Conservation (phyloP, 257 asterid species). For the Scutellaria barbata region DNA sequence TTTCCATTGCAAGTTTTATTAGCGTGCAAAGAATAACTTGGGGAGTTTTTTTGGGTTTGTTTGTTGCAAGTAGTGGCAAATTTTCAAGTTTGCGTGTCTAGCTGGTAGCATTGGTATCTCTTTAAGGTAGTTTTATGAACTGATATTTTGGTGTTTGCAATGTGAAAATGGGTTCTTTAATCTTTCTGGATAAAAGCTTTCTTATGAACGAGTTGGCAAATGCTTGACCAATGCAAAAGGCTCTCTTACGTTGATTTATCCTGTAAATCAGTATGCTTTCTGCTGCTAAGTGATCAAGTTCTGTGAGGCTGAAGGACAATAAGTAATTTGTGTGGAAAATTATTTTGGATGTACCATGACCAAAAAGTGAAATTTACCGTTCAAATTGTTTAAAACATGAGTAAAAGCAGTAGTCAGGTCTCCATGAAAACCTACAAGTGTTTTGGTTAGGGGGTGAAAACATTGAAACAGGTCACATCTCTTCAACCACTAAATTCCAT, state of each 20-base stretch:
- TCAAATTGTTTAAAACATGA: neutral
- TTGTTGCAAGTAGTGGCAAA: conserved; percentile 22
- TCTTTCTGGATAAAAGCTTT: conserved; percentile 14
- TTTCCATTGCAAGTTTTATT: conserved; percentile 7
- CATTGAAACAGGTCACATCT: neutral
- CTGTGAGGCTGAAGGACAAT: neutral
- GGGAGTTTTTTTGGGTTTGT: conserved; percentile 3
- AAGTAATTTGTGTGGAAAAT: neutral
- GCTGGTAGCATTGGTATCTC: neutral
- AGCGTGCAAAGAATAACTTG: conserved; percentile 3
- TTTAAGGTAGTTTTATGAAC: neutral
- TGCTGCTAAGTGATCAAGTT: conserved; percentile 8
- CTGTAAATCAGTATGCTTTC: neutral
- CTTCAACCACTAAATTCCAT: conserved; percentile 18
- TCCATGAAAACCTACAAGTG: neutral
- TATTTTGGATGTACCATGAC: neutral
- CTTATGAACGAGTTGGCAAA: conserved; percentile 14
- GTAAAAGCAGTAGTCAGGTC: conserved; percentile 1
- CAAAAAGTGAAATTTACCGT: conserved; percentile 15
- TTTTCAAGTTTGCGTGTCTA: conserved; percentile 17
- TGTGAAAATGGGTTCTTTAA: neutral
- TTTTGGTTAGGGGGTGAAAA: neutral
- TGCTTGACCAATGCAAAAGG: conserved; percentile 3
- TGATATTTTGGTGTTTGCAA: conserved; percentile 13
- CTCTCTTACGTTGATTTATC: conserved; percentile 1